Evolutionary conservation across 1,139 yeast species (phyloP), one percentile per base, ranked within the genome.

Genomic region (Protomyces lactucae-debilis): DNA sequence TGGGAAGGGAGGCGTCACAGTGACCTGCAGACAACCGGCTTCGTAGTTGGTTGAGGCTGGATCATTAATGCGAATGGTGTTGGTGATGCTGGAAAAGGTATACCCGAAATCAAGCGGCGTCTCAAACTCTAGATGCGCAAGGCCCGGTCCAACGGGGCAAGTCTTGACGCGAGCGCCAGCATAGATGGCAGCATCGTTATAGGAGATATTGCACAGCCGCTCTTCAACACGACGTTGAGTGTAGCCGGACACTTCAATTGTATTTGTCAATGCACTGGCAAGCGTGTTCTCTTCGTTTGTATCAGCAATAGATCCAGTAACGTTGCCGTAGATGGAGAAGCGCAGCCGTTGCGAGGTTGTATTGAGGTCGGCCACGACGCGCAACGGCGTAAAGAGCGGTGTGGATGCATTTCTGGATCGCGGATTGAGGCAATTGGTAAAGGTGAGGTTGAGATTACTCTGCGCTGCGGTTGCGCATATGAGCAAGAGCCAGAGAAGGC

Each of bases 221-320:
- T 52, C 35, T 16, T 59, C 57, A 6, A 51, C 46, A 18, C 54
- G 53, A 40, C 57, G 32, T 39, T 52, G 57, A 10, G 25, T 52
- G 25, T 52, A 59, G 28, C 63, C 63, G 2, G 48, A 56, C n/a
- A 53, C 55, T 3, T 55, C 53, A 12, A 59, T 32, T 3, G 63
- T 59, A n/a, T 59, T 40, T 12, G 63, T 59, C 25, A 59, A 51
- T 21, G 63, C 63, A 43, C 63, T 59, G 25, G 63, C 63, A n/a
- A 59, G 63, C 21, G 63, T 52, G 32, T 53, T 53, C 36, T 52
- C 63, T 8, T 46, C 57, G 16, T 59, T 59, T 6, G 63, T 59
- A 18, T 59, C 63, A 23, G 43, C 43, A 35, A 59, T 52, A 18
- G 43, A 55, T 3, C 63, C 63, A 3, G 57, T 43, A 48, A 59